These are phyloP conservation scores for Oryza nivara DNA, from an alignment of 176 grass and related monocot species.

Conservation along the genomic window DNA sequence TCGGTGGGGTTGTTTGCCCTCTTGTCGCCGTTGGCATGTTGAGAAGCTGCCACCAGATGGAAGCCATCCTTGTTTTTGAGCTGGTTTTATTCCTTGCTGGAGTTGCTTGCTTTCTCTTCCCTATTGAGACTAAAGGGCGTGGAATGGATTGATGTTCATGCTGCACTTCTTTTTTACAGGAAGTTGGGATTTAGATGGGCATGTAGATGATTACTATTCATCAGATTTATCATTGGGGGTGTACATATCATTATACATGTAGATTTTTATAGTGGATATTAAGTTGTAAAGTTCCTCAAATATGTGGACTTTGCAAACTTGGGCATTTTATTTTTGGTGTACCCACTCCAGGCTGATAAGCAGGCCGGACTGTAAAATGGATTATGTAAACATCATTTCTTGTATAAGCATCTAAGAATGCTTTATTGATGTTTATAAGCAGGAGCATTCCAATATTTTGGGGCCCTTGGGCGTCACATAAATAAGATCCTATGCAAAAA, in stretches of 20 bases:
- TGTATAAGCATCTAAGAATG: neutral
- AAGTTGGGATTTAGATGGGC: neutral
- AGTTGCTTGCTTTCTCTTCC: slow-evolving; percentile 59
- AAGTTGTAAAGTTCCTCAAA: slow-evolving; percentile 17
- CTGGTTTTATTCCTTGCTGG: slow-evolving; percentile 59
- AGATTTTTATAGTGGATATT: neutral
- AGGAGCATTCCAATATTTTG: neutral
- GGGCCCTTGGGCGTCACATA: neutral
- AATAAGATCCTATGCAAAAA: neutral
- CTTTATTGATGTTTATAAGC: neutral
- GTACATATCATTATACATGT: neutral
- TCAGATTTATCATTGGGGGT: neutral
- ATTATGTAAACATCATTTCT: neutral
- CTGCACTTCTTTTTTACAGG: neutral
- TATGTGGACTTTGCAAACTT: slow-evolving; percentile 21
- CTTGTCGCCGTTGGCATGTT: slow-evolving; percentile 63
- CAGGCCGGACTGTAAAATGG: neutral
- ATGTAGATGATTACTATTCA: slow-evolving; percentile 5
- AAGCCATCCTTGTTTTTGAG: slow-evolving; percentile 69
- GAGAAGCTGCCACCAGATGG: slow-evolving; percentile 64
- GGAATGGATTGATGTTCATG: slow-evolving; percentile 39
- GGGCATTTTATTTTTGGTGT: neutral
- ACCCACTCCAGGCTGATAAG: neutral
- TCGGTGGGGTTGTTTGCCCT: slow-evolving; percentile 75
- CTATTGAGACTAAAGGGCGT: slow-evolving; percentile 73